phyloP scores from a whole-genome alignment of 768 basidiomycete species.

The Sistotremastrum suecicum region DNA sequence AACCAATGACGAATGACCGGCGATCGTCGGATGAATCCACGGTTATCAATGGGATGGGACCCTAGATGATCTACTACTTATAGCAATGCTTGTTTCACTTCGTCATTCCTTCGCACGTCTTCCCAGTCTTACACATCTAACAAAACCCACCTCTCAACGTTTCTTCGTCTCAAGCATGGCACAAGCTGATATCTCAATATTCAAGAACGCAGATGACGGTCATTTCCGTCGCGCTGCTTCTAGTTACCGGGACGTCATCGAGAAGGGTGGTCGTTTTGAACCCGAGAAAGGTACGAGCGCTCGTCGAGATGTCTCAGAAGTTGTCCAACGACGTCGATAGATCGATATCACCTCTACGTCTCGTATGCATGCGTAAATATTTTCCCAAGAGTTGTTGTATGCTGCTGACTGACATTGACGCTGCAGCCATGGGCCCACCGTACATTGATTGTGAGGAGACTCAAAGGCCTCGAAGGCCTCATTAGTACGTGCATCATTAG shows the following conservation, averaged over 20 bases:
- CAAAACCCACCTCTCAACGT: too few relatives aligned
- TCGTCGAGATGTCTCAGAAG: not conserved
- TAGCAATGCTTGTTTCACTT: too few relatives aligned
- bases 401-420: constrained; percentile 1
- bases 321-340: constrained; percentile 22
- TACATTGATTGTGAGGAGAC: constrained; percentile 72
- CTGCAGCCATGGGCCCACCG: constrained; percentile 81
- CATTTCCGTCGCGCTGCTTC: constrained; percentile 46
- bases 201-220: constrained; percentile 43
- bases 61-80: too few relatives aligned
- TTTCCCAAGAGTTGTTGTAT: not conserved
- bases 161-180: too few relatives aligned
- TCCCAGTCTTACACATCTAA: too few relatives aligned
- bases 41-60: too few relatives aligned
- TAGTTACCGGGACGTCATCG: constrained; percentile 40
- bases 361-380: constrained; percentile 70
- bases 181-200: constrained; percentile 40
- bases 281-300: constrained; percentile 59
- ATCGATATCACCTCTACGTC: constrained; percentile 86
- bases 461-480: constrained; percentile 82
- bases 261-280: constrained; percentile 43
- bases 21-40: too few relatives aligned
- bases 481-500: constrained; percentile 40
- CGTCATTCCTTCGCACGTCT: too few relatives aligned
- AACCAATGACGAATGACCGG: too few relatives aligned